Evolutionary conservation across 2,329 filamentous ascomycete species (phyloP).

Genomic region (Hymenoscyphus occultus): DNA sequence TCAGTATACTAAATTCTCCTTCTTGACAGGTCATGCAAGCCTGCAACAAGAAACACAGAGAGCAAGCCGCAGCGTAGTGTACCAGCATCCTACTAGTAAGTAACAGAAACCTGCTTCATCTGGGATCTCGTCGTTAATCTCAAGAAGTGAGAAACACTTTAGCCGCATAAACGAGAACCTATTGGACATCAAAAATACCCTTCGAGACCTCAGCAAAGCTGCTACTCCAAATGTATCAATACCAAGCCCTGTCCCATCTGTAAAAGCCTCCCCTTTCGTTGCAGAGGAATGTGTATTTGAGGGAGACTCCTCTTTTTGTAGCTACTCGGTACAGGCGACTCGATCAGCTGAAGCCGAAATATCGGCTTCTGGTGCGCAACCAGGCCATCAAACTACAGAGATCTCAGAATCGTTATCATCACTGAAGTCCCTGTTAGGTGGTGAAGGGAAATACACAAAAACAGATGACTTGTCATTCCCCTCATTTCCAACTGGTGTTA

Average conservation of each 20-base stretch:
- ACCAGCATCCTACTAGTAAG: constrained; percentile 3
- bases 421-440: constrained; percentile 17
- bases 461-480: constrained; percentile 16
- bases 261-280: constrained; percentile 4
- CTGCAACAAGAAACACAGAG: not conserved
- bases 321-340: constrained; percentile 16
- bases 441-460: constrained; percentile 10
- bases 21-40: not conserved
- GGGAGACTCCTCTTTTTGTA: constrained; percentile 19
- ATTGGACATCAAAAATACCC: constrained; percentile 16
- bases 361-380: constrained; percentile 12
- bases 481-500: constrained; percentile 1
- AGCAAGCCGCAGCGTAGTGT: not conserved
- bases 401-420: constrained; percentile 16
- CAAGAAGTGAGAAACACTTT: constrained; percentile 14
- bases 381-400: constrained; percentile 10
- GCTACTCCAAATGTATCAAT: not conserved
- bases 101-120: not conserved
- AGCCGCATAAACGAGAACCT: constrained; percentile 17
- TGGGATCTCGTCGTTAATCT: not conserved
- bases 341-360: constrained; percentile 14
- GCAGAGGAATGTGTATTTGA: constrained; percentile 13
- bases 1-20: no score
- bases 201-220: constrained; percentile 2
- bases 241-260: not conserved